phyloP scores from a whole-genome alignment of 2,329 filamentous ascomycete species.

The Aspergillus hiratsukae region DNA sequence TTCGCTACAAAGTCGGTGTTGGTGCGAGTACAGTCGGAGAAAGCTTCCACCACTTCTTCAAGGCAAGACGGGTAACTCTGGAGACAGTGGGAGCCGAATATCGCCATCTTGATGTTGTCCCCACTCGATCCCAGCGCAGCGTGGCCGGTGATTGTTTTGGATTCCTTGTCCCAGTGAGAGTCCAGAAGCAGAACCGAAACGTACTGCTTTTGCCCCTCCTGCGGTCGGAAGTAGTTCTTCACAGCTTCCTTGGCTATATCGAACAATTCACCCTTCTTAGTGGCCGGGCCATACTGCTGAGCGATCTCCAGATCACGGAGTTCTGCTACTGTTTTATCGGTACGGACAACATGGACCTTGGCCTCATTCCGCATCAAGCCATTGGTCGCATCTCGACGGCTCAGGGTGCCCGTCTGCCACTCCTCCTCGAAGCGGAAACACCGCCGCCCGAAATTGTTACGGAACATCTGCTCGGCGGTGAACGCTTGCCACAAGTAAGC shows the following conservation, averaged over 20 bases:
- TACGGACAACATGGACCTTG: conserved; percentile 78
- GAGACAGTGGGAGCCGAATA: conserved; percentile 88
- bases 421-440: conserved; percentile 91
- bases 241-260: conserved; percentile 73
- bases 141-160: conserved; percentile 70
- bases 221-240: conserved; percentile 68
- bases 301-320: conserved; percentile 72
- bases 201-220: conserved; percentile 76
- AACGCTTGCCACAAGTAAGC: conserved; percentile 97
- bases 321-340: conserved; percentile 78
- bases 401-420: conserved; percentile 81
- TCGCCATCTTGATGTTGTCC: conserved; percentile 73
- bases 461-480: conserved; percentile 92
- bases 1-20: conserved; percentile 77
- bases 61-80: conserved; percentile 86
- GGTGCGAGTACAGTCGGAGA: conserved; percentile 84
- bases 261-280: conserved; percentile 69
- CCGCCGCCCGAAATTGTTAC: conserved; percentile 78
- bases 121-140: conserved; percentile 73
- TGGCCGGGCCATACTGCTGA: conserved; percentile 69
- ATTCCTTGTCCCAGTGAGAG: conserved; percentile 73
- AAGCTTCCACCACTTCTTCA: conserved; percentile 84
- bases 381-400: conserved; percentile 65
- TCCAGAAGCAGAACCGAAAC: conserved; percentile 85
- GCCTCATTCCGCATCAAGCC: conserved; percentile 84